Evolutionary conservation across 768 basidiomycete species (phyloP).

Genomic region (Mrakia blollopis): DNA sequence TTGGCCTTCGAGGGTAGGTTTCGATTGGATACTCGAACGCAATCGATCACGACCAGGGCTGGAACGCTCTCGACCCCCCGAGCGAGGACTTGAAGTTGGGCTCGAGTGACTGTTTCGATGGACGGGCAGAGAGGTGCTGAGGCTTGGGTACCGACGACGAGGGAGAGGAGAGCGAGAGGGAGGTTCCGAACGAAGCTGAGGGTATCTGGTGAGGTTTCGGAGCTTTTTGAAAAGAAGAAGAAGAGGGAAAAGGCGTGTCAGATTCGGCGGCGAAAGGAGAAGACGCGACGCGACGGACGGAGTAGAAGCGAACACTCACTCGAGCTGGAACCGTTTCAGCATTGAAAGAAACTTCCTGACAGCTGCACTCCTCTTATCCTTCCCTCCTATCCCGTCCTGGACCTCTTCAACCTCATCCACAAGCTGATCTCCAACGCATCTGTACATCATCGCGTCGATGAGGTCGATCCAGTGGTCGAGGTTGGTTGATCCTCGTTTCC

Average conservation of each 20-base stretch:
- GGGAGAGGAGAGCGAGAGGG: constrained; percentile 1
- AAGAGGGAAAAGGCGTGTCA: background rate
- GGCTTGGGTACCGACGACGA: constrained; percentile 1
- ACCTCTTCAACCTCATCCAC: background rate
- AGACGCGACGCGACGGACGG: background rate
- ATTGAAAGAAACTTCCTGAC: background rate
- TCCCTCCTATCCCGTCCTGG: background rate
- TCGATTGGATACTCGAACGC: background rate
- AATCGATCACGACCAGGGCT: background rate
- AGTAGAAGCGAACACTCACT: background rate
- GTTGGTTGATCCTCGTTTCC: constrained; percentile 24
- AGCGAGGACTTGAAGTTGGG: constrained; percentile 1
- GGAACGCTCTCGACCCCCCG: background rate
- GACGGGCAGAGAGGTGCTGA: background rate
- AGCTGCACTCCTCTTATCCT: background rate
- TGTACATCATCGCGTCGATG: background rate
- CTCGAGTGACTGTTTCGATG: background rate
- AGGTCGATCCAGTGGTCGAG: constrained; percentile 15
- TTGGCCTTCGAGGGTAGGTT: constrained; percentile 16
- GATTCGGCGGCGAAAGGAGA: background rate
- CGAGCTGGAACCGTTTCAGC: background rate
- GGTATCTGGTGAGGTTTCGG: background rate
- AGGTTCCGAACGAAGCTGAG: background rate
- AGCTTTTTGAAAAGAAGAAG: background rate
- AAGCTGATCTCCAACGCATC: background rate